Percentiles rank a stretch among this genome's conserved stretches.
Conservation (phyloP, 352 stramenopile genomes). For the Hyaloperonospora brassicae region DNA sequence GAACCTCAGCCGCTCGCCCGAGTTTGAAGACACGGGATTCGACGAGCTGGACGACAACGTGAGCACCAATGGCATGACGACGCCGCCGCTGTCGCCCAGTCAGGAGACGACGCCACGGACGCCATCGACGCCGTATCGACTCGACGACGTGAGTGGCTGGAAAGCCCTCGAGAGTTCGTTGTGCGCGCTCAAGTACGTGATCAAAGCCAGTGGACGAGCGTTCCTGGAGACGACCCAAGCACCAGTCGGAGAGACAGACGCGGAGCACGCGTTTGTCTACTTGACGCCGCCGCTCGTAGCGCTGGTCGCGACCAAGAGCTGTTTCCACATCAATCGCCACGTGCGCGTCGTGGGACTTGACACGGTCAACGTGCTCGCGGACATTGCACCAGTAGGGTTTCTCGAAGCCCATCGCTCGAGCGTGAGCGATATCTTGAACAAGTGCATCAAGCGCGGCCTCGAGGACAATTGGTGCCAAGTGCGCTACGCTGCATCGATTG, state of each 20-base stretch:
- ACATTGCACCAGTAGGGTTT: slow-evolving; percentile 38
- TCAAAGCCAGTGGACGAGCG: slow-evolving; percentile 62
- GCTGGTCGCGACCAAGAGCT: slow-evolving; percentile 66
- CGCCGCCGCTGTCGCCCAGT: slow-evolving; percentile 47
- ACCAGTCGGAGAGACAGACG: background rate
- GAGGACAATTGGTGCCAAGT: slow-evolving; percentile 97
- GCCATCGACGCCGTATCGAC: slow-evolving; percentile 66
- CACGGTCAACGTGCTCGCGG: slow-evolving; percentile 66
- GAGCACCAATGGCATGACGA: slow-evolving; percentile 72
- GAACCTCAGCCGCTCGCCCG: slow-evolving; percentile 64
- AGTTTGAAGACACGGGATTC: slow-evolving; percentile 74
- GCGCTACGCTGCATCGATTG: slow-evolving; percentile 90
- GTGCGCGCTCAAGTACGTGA: slow-evolving; percentile 77
- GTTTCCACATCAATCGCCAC: slow-evolving; percentile 93
- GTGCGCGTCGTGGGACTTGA: slow-evolving; percentile 85
- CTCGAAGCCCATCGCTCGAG: slow-evolving; percentile 30
- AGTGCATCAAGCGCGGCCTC: slow-evolving; percentile 74
- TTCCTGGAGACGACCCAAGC: slow-evolving; percentile 40
- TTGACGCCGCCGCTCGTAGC: slow-evolving; percentile 57
- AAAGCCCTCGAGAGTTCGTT: slow-evolving; percentile 92
- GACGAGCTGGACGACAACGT: slow-evolving; percentile 76
- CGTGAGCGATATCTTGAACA: slow-evolving; percentile 44
- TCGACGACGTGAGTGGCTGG: slow-evolving; percentile 96
- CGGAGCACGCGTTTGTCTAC: slow-evolving; percentile 37
- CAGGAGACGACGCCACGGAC: slow-evolving; percentile 56